phyloP scores from a whole-genome alignment of 345 rosid species.

The Physaria fendleri region DNA sequence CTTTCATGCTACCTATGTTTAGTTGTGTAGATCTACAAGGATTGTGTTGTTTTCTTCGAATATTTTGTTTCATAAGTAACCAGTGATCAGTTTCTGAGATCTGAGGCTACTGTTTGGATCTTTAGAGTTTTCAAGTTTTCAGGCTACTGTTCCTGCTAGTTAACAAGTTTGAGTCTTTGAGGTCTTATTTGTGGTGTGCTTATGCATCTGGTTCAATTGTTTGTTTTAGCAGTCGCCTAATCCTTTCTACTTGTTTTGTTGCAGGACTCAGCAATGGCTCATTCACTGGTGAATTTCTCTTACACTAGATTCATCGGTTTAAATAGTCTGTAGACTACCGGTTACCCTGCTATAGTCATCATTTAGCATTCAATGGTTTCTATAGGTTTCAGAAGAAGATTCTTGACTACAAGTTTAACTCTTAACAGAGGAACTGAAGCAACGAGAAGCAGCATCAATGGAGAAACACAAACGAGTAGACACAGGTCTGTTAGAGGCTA shows the following conservation, averaged over 20 bases:
- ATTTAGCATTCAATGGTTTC: neutral
- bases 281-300: slow-evolving; percentile 47
- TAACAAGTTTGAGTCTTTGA: slow-evolving; percentile 4
- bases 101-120: slow-evolving; percentile 4
- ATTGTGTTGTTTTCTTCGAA: neutral
- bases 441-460: slow-evolving; percentile 66
- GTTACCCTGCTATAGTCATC: slow-evolving; percentile 1
- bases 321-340: too few species aligned
- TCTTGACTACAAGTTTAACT: slow-evolving; percentile 30
- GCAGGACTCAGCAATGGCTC: slow-evolving; percentile 71
- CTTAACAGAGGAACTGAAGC: slow-evolving; percentile 74
- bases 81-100: neutral
- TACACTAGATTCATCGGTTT: neutral
- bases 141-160: neutral
- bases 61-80: neutral
- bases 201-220: neutral
- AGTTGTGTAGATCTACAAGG: neutral
- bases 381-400: neutral
- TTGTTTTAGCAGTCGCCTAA: neutral
- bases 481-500: slow-evolving; percentile 82
- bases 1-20: neutral
- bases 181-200: neutral
- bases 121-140: neutral
- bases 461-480: slow-evolving; percentile 73
- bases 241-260: slow-evolving; percentile 9